A percentile compares a stretch with the other conserved stretches of the same genome.
Evolutionary conservation across 148 eudicot genomes (phyloP).

Genomic region (Chenopodium berlandieri): DNA sequence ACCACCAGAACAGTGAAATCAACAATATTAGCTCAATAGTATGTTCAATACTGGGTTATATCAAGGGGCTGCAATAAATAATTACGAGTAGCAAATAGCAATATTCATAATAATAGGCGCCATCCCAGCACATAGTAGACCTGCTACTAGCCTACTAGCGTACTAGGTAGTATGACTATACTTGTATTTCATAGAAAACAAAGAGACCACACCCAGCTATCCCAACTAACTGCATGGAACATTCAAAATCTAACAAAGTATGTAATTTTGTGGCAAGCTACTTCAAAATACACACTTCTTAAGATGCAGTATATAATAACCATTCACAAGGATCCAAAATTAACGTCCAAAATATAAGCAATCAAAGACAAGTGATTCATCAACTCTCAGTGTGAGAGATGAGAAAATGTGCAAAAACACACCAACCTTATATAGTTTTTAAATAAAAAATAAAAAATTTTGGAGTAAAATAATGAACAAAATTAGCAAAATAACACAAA

Average conservation of each 20-base stretch:
- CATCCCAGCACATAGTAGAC: neutral
- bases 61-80: no score
- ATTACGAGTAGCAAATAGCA: no score
- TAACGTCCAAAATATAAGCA: no score
- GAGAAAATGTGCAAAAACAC: neutral
- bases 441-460: no score
- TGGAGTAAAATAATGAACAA: neutral
- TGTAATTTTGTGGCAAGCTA: neutral
- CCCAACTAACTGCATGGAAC: neutral
- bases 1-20: neutral
- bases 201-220: neutral
- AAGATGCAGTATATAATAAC: neutral
- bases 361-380: neutral
- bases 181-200: neutral
- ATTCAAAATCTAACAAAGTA: neutral
- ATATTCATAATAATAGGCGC: neutral
- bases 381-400: neutral
- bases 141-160: neutral
- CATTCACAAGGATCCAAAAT: neutral
- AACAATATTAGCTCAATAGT: neutral
- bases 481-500: constrained; percentile 16
- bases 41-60: no score
- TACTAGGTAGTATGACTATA: neutral
- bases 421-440: neutral
- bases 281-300: neutral